Percentiles rank a stretch among this genome's conserved stretches.
These are phyloP conservation scores for Elymus sibiricus DNA, from an alignment of 176 grass and related monocot species.

Conservation along the genomic window DNA sequence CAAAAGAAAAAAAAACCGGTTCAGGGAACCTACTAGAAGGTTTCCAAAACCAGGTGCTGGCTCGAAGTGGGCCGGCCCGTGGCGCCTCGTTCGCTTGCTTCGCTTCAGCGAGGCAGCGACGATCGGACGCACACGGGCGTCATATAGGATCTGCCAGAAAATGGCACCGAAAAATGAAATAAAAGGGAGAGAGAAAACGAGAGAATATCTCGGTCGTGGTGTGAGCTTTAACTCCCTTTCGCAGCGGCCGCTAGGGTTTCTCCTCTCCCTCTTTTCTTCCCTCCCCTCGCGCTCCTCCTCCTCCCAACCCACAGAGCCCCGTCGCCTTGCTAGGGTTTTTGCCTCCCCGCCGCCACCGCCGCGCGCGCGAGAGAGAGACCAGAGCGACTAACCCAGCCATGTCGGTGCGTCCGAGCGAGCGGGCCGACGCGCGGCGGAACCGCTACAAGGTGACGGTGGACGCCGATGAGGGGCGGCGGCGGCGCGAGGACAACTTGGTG, in stretches of 20 bases:
- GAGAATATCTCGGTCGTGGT: conserved; percentile 52
- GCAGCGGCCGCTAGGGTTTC: conserved; percentile 62
- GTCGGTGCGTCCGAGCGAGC: conserved; percentile 79
- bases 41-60: no score
- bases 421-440: conserved; percentile 74
- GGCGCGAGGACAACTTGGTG: conserved; percentile 97
- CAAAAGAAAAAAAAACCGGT: no score
- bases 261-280: not conserved
- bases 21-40: no score
- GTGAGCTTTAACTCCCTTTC: conserved; percentile 42
- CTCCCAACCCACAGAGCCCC: not conserved
- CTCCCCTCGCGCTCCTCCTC: not conserved
- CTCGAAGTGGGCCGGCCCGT: no score
- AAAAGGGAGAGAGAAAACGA: not conserved
- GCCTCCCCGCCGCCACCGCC: conserved; percentile 14
- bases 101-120: no score
- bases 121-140: no score
- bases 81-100: no score
- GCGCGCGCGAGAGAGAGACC: not conserved
- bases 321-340: conserved; percentile 63
- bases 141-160: no score
- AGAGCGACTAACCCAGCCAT: conserved; percentile 24
- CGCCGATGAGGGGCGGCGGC: conserved; percentile 84
- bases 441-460: conserved; percentile 93
- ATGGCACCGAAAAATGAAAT: not conserved